phyloP scores from a whole-genome alignment of 805 yeast genomes.

The Saccharomycopsis lassenensis region DNA sequence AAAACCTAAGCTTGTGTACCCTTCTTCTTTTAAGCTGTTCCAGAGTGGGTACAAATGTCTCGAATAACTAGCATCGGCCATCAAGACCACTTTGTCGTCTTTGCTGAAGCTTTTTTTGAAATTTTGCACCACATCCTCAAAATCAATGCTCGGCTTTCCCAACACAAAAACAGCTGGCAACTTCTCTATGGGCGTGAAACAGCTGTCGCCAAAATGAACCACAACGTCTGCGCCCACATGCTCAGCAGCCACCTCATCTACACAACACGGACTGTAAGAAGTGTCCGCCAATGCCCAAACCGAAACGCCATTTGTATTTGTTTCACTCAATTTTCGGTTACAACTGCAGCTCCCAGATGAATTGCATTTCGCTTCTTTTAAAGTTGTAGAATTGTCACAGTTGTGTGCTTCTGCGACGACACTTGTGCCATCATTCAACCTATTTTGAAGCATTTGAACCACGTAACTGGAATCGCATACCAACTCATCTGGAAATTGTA shows the following conservation, averaged over 20 bases:
- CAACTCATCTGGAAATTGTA: conserved; percentile 83
- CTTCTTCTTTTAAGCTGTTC: conserved; percentile 22
- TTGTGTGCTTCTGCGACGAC: too few relatives aligned
- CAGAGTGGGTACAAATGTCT: conserved; percentile 32
- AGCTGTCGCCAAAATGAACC: conserved; percentile 91
- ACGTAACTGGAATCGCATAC: conserved; percentile 72
- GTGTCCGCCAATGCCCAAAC: conserved; percentile 91
- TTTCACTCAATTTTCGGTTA: not conserved
- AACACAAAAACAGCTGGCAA: conserved; percentile 72
- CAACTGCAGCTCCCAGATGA: not conserved
- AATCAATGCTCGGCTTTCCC: conserved; percentile 53
- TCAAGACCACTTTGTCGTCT: conserved; percentile 40
- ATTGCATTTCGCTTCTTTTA: too few relatives aligned
- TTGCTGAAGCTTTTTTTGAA: conserved; percentile 35
- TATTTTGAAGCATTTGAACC: conserved; percentile 42
- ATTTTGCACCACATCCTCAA: conserved; percentile 26
- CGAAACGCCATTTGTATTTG: conserved; percentile 19
- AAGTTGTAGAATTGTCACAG: too few relatives aligned
- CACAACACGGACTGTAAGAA: conserved; percentile 89
- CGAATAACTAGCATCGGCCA: conserved; percentile 69
- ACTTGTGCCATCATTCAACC: too few relatives aligned
- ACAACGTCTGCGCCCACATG: conserved; percentile 81
- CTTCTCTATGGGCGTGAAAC: conserved; percentile 67
- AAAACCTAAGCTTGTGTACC: too few relatives aligned
- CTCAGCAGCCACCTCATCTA: conserved; percentile 94